Evolutionary conservation across 352 stramenopile species (phyloP), one percentile per base, ranked within the genome.

Genomic region (Phytophthora rubi): DNA sequence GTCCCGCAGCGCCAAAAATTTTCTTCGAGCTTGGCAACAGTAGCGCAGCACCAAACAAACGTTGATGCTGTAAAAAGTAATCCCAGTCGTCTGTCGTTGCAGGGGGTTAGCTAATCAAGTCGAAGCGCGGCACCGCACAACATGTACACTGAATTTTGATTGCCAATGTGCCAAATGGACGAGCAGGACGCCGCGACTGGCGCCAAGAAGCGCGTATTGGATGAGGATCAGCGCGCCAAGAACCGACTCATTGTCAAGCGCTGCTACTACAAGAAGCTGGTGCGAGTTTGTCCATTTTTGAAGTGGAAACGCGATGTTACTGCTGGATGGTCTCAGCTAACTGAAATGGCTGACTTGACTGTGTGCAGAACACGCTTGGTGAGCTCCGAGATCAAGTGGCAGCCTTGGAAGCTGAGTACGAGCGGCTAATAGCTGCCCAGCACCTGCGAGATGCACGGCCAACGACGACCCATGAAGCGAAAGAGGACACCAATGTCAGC

Each of bases 191-290:
- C 47, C 51, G 13, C 39, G 15, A 47, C 37, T 35, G 44, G 28
- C 26, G 30, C 51, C 23, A 70, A 65, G 59, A 62, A 67, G 21
- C 61, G 55, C 33, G 32, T 55, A 23, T 57, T 76, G 26, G 66
- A 83, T 47, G 68, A 76, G 12, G 70, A 81, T 4, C 72, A 83
- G 28, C 80, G 71, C 23, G 72, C 77, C 28, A 85, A 83, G 65
- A 81, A 89, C 60, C 82, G 83, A 52, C 75, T 89, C 35, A 80
- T 88, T 51, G 83, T 88, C 75, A 88, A 89, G 62, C 76, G 80
- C 39, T 89, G 81, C 68, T 92, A 92, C 79, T 92, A 92, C 76
- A 85, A 86, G 67, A 88, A 89, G 32, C 62, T 86, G 47, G 83
- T 91, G 77, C 69, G 16, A 48, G 23, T 12, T 51, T 30, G 32